Percentiles rank a stretch among this genome's conserved stretches.
Conservation (phyloP, 352 stramenopile genomes). For the Phytophthora sp. region DNA sequence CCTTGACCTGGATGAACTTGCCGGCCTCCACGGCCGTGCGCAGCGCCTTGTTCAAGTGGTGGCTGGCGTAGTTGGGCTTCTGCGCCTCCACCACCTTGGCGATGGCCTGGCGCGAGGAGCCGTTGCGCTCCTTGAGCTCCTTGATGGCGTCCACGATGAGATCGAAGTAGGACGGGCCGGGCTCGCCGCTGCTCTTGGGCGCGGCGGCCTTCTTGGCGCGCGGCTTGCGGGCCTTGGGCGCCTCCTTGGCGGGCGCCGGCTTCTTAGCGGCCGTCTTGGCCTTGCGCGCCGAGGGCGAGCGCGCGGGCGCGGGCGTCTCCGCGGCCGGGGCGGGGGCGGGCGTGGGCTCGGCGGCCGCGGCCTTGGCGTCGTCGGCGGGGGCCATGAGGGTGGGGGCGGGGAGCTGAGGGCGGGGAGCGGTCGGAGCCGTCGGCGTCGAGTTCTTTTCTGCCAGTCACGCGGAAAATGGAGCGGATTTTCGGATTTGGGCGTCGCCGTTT, state of each 20-base stretch:
- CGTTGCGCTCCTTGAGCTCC: constrained; percentile 93
- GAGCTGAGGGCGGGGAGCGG: constrained; percentile 9
- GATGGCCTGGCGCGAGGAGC: constrained; percentile 92
- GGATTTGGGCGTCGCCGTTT: constrained; percentile 30
- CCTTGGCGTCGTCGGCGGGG: constrained; percentile 60
- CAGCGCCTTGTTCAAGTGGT: constrained; percentile 91
- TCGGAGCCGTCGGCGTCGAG: constrained; percentile 43
- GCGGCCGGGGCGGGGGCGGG: constrained; percentile 18
- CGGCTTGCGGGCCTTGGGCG: constrained; percentile 71
- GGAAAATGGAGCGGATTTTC: constrained; percentile 20
- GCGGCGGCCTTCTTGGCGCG: constrained; percentile 44
- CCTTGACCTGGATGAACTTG: constrained; percentile 90
- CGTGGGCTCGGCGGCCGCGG: constrained; percentile 46
- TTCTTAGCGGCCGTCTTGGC: constrained; percentile 66
- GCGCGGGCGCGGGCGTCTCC: constrained; percentile 29
- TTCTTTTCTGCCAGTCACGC: constrained; percentile 49
- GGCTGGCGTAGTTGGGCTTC: constrained; percentile 81
- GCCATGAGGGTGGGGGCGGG: constrained; percentile 26
- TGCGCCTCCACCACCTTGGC: constrained; percentile 89
- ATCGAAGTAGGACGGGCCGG: constrained; percentile 86
- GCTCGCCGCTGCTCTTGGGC: constrained; percentile 42
- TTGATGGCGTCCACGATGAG: constrained; percentile 91
- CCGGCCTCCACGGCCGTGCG: constrained; percentile 87
- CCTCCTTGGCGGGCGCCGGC: constrained; percentile 36
- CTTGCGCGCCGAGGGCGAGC: constrained; percentile 64